A percentile compares a stretch with the other conserved stretches of the same genome.
These are phyloP conservation scores for Dactylellina drechsleri DNA, from an alignment of 2,329 filamentous ascomycete genomes.

Conservation along the genomic window DNA sequence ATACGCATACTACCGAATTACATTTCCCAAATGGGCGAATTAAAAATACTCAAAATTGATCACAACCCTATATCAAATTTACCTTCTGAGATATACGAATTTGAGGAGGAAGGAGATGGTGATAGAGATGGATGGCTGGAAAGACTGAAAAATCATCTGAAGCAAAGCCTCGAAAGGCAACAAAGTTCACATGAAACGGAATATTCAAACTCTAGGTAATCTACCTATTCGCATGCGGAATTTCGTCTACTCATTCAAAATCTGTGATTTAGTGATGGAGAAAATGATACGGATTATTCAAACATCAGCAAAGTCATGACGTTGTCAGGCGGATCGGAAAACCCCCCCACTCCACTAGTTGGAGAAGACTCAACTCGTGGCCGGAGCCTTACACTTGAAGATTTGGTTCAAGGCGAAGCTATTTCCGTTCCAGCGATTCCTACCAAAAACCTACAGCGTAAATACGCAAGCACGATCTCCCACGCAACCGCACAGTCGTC, in stretches of 20 bases:
- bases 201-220: conserved; percentile 57
- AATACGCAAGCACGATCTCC: conserved; percentile 18
- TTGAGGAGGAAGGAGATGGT: conserved; percentile 53
- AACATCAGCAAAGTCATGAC: conserved; percentile 19
- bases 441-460: conserved; percentile 48
- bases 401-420: conserved; percentile 13
- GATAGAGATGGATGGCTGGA: conserved; percentile 58
- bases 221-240: too few species aligned
- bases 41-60: conserved; percentile 58
- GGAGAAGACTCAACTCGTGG: conserved; percentile 22
- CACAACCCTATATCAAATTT: conserved; percentile 58
- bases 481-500: not conserved
- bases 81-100: conserved; percentile 55
- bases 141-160: conserved; percentile 56
- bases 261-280: conserved; percentile 25
- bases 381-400: conserved; percentile 11
- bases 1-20: conserved; percentile 57
- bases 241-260: too few species aligned
- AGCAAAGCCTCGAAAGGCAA: conserved; percentile 52
- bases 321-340: conserved; percentile 2
- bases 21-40: conserved; percentile 58
- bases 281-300: conserved; percentile 51
- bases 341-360: not conserved
- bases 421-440: conserved; percentile 40
- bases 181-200: conserved; percentile 45